Evolutionary conservation across 148 eudicot species (phyloP).

Genomic region (Dianthus caryophyllus): DNA sequence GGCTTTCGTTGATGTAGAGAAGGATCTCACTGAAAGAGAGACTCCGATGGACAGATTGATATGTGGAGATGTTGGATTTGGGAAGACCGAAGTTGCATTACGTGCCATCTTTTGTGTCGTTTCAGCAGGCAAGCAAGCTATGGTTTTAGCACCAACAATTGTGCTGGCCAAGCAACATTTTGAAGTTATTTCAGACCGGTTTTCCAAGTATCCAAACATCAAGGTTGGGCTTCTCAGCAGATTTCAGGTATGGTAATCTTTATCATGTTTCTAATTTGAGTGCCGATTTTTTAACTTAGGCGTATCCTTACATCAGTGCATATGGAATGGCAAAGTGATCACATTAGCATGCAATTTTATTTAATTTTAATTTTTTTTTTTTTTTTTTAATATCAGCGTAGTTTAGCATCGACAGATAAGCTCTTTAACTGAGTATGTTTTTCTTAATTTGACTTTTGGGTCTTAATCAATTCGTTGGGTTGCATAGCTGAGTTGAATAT

Average conservation of each 20-base stretch:
- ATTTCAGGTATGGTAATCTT: constrained; percentile 66
- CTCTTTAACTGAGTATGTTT: too few species aligned
- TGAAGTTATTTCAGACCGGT: constrained; percentile 75
- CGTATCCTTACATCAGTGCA: not conserved
- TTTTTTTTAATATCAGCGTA: not conserved
- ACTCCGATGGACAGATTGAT: constrained; percentile 97
- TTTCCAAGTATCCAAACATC: constrained; percentile 54
- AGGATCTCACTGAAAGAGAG: constrained; percentile 87
- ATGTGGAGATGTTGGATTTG: constrained; percentile 98
- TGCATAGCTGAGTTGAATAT: not conserved
- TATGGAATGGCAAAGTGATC: not conserved
- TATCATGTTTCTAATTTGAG: constrained; percentile 1
- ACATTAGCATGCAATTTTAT: not conserved
- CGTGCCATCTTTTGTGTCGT: constrained; percentile 92
- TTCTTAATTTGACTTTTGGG: not conserved
- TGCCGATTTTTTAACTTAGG: not conserved
- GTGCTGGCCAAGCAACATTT: constrained; percentile 94
- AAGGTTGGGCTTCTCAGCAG: constrained; percentile 90
- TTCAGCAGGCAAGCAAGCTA: constrained; percentile 90
- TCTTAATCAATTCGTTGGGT: not conserved
- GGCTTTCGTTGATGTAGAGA: constrained; percentile 95
- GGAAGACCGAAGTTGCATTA: constrained; percentile 96
- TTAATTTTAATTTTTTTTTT: too few species aligned
- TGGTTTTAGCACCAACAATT: constrained; percentile 95
- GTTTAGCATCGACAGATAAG: not conserved